These are phyloP conservation scores for Aschersonia sp. DNA, from an alignment of 2,329 filamentous ascomycete genomes.

Conservation along the genomic window DNA sequence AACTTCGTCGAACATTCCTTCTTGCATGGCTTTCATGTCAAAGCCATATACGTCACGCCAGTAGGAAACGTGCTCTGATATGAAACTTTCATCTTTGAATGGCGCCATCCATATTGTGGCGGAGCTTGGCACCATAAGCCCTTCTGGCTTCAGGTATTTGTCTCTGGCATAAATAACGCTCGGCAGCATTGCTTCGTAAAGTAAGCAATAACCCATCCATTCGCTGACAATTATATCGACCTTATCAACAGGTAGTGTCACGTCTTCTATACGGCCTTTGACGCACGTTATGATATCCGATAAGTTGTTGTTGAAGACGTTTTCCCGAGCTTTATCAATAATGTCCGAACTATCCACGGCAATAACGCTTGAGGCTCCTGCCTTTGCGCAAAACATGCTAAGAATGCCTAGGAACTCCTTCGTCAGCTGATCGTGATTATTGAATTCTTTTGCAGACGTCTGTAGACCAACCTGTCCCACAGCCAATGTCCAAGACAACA, in stretches of 20 bases:
- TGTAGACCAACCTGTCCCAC: conserved; percentile 40
- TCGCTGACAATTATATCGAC: conserved; percentile 94
- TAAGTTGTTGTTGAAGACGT: conserved; percentile 69
- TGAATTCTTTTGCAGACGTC: conserved; percentile 1
- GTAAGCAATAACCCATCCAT: conserved; percentile 93
- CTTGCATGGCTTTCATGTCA: conserved; percentile 83
- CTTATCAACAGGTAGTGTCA: conserved; percentile 58
- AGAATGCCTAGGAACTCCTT: conserved; percentile 48
- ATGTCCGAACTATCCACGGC: conserved; percentile 90
- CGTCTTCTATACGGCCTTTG: conserved; percentile 78
- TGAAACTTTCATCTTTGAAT: conserved; percentile 61
- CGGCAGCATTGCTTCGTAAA: conserved; percentile 94
- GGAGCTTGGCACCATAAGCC: conserved; percentile 77
- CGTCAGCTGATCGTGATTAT: not conserved
- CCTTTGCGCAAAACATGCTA: conserved; percentile 87
- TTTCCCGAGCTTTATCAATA: conserved; percentile 73
- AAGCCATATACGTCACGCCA: conserved; percentile 94
- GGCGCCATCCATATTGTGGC: conserved; percentile 74
- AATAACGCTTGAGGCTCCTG: conserved; percentile 73
- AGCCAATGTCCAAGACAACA: conserved; percentile 81
- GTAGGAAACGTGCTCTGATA: conserved; percentile 65
- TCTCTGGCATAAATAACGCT: conserved; percentile 83
- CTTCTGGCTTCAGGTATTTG: conserved; percentile 65
- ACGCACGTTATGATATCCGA: conserved; percentile 63
- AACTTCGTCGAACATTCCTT: conserved; percentile 69